These are phyloP conservation scores for Ceratorhiza oryzae-sativae DNA, from an alignment of 1,284 basidiomycete species.

Conservation along the genomic window DNA sequence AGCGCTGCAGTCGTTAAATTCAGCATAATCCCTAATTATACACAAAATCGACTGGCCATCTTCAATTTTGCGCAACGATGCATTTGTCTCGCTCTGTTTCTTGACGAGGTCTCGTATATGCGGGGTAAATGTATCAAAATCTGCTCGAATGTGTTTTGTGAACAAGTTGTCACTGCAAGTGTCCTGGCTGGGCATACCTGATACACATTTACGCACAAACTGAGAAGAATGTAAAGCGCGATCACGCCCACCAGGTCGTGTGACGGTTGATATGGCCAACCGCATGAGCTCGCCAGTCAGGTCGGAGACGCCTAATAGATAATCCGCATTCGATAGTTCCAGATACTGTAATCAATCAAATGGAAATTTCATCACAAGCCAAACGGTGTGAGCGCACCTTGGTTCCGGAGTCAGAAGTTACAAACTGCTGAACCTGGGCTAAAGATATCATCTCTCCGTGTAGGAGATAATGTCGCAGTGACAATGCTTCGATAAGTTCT, in stretches of 20 bases:
- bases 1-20: neutral
- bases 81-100: constrained; percentile 86
- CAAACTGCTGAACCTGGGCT: constrained; percentile 67
- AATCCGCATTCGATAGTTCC: constrained; percentile 77
- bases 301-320: constrained; percentile 91
- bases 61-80: constrained; percentile 93
- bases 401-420: constrained; percentile 65
- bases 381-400: constrained; percentile 56
- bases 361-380: no score
- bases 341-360: constrained; percentile 62
- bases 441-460: constrained; percentile 74
- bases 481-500: constrained; percentile 93
- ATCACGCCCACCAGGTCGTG: constrained; percentile 71
- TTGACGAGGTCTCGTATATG: constrained; percentile 77
- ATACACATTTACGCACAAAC: constrained; percentile 82
- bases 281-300: constrained; percentile 98
- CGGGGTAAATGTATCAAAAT: constrained; percentile 77
- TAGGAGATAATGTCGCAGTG: constrained; percentile 88
- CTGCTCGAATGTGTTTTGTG: constrained; percentile 53
- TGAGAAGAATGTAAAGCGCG: constrained; percentile 74
- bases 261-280: constrained; percentile 81
- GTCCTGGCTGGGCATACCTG: constrained; percentile 58
- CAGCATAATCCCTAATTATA: neutral
- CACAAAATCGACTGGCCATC: constrained; percentile 67
- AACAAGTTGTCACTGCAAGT: neutral